Evolutionary conservation across 805 yeast genomes (phyloP), one percentile per base, ranked within the genome.

Genomic region (Cyberlindnera veronae): DNA sequence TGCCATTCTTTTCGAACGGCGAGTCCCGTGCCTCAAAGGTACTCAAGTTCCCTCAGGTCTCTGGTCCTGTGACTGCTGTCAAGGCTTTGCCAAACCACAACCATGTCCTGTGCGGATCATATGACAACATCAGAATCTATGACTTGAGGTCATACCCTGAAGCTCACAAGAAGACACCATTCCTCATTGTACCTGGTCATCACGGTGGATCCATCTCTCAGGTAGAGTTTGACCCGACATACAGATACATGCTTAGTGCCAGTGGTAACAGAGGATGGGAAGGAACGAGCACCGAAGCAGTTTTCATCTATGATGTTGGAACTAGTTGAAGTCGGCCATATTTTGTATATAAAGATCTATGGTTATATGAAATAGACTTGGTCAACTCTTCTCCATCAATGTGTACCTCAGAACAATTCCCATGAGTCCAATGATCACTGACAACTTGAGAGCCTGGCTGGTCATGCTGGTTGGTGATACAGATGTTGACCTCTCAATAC

Each of bases 221-320:
- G 38, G 66, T 93, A 47, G 70, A 77, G 39, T 81, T 90, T 17
- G 98, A 91, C 61, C 91, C 91, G 22, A 83, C 93, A 2, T 87
- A 95, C 29, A 66, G 93, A 46, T 93, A 85, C 60, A 71, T 93
- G 82, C 74, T 91, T 6, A 83, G 95, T 54, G 81, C 97, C 1
- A 84, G 95, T 58, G 99, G 99, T 9, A 87, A 85, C 47, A 74
- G 97, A 54, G 99, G 99, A 5, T 91, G 97, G 97, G 89, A 83
- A 50, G 89, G 95, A 3, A 66, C 70, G 27, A 74, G 83, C 18
- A 82, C 93, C 1, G 96, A 89, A 43, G 75, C 79, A n/a, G 84
- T 84, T 9, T 72, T 89, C 50, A 70, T 88, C 18, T 91, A 90
- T 59, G 95, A 87, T 50, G 82, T 90, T 23, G 80, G 79, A 38